These are phyloP conservation scores for Henningerozyma blattae DNA, from an alignment of 805 yeast species.

Conservation along the genomic window DNA sequence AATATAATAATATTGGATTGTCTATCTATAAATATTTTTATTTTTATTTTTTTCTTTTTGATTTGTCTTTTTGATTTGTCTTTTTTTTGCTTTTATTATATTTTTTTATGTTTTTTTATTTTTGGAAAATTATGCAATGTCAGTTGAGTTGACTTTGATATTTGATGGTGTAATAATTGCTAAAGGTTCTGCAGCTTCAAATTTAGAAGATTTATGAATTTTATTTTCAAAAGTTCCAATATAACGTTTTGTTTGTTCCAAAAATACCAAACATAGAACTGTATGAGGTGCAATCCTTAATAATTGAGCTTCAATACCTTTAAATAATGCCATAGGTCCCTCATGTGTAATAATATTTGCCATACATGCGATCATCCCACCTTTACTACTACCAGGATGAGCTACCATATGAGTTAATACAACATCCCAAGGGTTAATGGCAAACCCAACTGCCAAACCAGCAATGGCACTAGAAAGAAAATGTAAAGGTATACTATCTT, in stretches of 20 bases:
- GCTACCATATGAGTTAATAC: conserved; percentile 89
- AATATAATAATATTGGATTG: too few species aligned
- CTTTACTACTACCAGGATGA: conserved; percentile 79
- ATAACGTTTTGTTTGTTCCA: conserved; percentile 89
- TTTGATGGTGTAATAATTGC: too few species aligned
- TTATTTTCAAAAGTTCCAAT: too few species aligned
- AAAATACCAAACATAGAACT: conserved; percentile 74
- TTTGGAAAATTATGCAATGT: too few species aligned
- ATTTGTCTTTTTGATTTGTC: too few species aligned
- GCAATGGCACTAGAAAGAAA: conserved; percentile 62
- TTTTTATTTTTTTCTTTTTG: too few species aligned
- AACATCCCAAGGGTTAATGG: conserved; percentile 98
- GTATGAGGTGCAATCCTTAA: conserved; percentile 94
- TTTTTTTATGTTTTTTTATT: too few species aligned
- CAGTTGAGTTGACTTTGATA: too few species aligned
- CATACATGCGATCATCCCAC: conserved; percentile 82
- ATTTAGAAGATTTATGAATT: too few species aligned
- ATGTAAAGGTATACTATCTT: conserved; percentile 60
- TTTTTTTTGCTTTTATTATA: too few species aligned
- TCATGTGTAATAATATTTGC: conserved; percentile 70
- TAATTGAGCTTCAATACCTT: conserved; percentile 90
- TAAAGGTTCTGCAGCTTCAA: too few species aligned
- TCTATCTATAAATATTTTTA: too few species aligned
- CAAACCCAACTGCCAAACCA: conserved; percentile 87
- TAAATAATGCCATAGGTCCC: conserved; percentile 81